Percentiles rank a stretch among this genome's conserved stretches.
These are phyloP conservation scores for Venturia oleaginea DNA, from an alignment of 2,329 filamentous ascomycete genomes.

Conservation along the genomic window DNA sequence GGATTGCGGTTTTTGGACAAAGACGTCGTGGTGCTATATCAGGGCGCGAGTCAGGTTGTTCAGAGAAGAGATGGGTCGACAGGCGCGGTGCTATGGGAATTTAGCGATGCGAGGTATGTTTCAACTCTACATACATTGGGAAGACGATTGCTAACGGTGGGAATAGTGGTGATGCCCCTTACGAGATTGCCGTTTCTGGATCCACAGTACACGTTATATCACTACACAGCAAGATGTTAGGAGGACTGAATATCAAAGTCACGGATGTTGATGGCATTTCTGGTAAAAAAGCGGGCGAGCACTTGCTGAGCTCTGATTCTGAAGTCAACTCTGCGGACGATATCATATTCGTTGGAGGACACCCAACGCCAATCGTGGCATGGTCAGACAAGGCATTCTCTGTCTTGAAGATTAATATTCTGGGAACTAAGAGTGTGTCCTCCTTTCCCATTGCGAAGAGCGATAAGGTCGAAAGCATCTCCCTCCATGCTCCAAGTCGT, in stretches of 20 bases:
- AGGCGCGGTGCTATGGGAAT: conserved; percentile 72
- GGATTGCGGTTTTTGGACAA: conserved; percentile 75
- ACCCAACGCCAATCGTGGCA: conserved; percentile 62
- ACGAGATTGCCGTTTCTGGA: conserved; percentile 64
- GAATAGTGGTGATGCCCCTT: conserved; percentile 56
- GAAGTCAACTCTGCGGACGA: conserved; percentile 58
- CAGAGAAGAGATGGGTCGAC: conserved; percentile 63
- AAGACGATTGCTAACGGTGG: conserved; percentile 16
- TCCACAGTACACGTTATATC: conserved; percentile 68
- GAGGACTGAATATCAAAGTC: conserved; percentile 69
- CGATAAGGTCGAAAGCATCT: conserved; percentile 40
- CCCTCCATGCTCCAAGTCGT: conserved; percentile 64
- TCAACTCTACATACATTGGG: conserved; percentile 10
- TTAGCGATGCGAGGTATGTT: conserved; percentile 49
- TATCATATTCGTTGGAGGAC: conserved; percentile 69
- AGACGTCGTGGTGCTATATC: conserved; percentile 62
- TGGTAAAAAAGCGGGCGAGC: conserved; percentile 63
- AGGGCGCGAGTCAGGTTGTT: conserved; percentile 49
- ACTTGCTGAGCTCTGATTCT: conserved; percentile 61
- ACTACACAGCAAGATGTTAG: conserved; percentile 55
- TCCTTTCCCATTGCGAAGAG: conserved; percentile 33
- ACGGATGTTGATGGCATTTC: conserved; percentile 62
- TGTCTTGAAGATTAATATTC: conserved; percentile 61
- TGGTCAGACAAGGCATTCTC: conserved; percentile 59
- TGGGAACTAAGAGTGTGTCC: conserved; percentile 41